A percentile compares a stretch with the other conserved stretches of the same genome.
These are phyloP conservation scores for Nowakowskiella sp. DNA, from an alignment of 192 early-diverging fungal species.

Conservation along the genomic window DNA sequence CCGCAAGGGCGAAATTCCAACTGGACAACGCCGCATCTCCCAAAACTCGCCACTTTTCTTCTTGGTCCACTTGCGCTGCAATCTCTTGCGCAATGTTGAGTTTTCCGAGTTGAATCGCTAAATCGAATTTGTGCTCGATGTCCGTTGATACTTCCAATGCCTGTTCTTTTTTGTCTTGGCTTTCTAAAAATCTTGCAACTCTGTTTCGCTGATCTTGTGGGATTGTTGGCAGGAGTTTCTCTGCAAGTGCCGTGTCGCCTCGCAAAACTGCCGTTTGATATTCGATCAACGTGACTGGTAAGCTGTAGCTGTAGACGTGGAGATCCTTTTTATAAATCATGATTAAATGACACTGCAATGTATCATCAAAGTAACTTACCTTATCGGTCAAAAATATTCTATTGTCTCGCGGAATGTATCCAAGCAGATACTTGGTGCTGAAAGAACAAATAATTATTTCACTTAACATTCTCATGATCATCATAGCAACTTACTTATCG, in stretches of 20 bases:
- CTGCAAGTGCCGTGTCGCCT: slow-evolving; percentile 81
- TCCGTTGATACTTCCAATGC: slow-evolving; percentile 94
- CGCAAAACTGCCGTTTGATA: slow-evolving; percentile 97
- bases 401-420: slow-evolving; percentile 90
- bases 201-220: slow-evolving; percentile 80
- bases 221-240: slow-evolving; percentile 70
- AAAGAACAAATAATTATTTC: slow-evolving; percentile 5
- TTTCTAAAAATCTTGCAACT: slow-evolving; percentile 92
- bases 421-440: slow-evolving; percentile 81
- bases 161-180: slow-evolving; percentile 83
- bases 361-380: slow-evolving; percentile 19
- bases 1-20: slow-evolving; percentile 90
- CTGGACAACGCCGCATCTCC: slow-evolving; percentile 79
- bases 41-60: slow-evolving; percentile 88
- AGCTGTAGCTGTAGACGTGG: slow-evolving; percentile 77
- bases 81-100: slow-evolving; percentile 80
- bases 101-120: slow-evolving; percentile 78
- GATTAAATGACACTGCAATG: slow-evolving; percentile 7
- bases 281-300: slow-evolving; percentile 92
- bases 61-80: slow-evolving; percentile 74
- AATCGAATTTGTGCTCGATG: slow-evolving; percentile 90
- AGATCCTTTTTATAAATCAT: slow-evolving; percentile 53
- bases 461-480: slow-evolving; percentile 5
- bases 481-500: slow-evolving; percentile 56
- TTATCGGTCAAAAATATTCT: slow-evolving; percentile 91